Base-by-base conservation (phyloP, 805 yeast species). In the Lachancea lanzarotensis region DNA sequence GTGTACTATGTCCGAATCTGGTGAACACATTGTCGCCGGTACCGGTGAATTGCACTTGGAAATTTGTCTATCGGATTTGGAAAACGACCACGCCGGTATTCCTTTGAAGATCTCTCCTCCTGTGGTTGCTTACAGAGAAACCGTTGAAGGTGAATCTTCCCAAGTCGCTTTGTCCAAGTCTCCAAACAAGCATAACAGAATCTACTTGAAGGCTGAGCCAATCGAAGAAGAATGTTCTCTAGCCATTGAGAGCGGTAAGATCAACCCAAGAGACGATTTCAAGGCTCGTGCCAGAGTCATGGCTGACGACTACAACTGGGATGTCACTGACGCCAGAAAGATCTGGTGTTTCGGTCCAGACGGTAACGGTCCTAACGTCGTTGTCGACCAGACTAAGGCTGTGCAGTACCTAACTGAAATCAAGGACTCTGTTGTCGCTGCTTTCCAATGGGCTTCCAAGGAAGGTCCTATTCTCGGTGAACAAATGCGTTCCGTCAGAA, bases 301-400 rank as follows among this genome's bases (percentile, higher is more conserved):
- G 81, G 98, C 98, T 70, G 98, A 91, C 73, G 96, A 93, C 73
- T 93, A 74, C 84, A 96, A 91, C 63, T 91, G 98, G 98, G 98
- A 91, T 72, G 97, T 93, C 71, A 82, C 96, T 63, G 98, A 91
- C 71, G 98, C 97, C 76, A 90, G 98, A 85, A 91, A 93, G 93
- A 93, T 91, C 71, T 91, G 98, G 98, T 88, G 96, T 85, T 91
- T 91, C 89, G 98, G 98, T 79, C 98, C 98, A 72, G 98, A 91
- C 70, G 97, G 97, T 76, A 82, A 78, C 73, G 98, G 98, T 77
- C 90, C 98, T 68, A 91, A 91, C 81, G 75, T 93, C 69, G 97
- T 91, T 69, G 95, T 91, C 74, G 98, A 91, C 80, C 97, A 90
- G 78, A 91, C 98, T 69, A 91, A 91, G 91, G 98, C 98, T 68